Evolutionary conservation across 495 filamentous ascomycete species (phyloP), one percentile per base, ranked within the genome.

Genomic region (Pseudoneurospora amorphoporcata): DNA sequence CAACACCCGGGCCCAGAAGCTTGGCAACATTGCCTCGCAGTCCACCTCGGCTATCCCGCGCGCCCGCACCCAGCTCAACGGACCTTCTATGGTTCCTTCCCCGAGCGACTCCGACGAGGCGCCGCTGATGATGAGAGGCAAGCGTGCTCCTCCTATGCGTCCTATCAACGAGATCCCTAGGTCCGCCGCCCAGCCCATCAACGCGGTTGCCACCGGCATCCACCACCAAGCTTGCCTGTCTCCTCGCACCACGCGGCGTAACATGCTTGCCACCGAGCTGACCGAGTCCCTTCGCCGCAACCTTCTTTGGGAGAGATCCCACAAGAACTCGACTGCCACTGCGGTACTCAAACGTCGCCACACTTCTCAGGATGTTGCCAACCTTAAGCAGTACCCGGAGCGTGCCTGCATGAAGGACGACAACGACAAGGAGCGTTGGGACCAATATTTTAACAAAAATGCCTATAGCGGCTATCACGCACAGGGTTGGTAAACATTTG

Each of bases 261-360:
- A 99, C 82, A 99, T 99, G 95, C 88, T 99, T 71, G 90, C 93
- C 41, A 94, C 93, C 35, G 95, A 99, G 82, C 84, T 99, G 74
- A 84, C 80, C 76, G 77, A 86, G 78, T 84, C 83, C 71, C 76
- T 83, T 17, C 72, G 83, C 68, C 65, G 83, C 70, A 73, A 84
- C 61, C 77, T 86, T 71, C 70, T 81, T 69, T 76, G 79, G 75
- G 77, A 85, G 65, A 69, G 80, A 39, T 73, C 80, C 68, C 73
- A 85, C 69, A 97, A 95, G 88, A 92, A 92, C 72, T 90, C 92
- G 39, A 97, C 94, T 4, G 91, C 92, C 71, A 92, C 92, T 73
- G 94, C 95, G 6, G 93, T 94, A 72, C 84, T 97, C 73, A 97
- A 98, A 84, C 89, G 96, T 43, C 86, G 93, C 73, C 95, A 98